Conservation (phyloP, 1,284 basidiomycete species). For the Cystobasidiaceae sp. region DNA sequence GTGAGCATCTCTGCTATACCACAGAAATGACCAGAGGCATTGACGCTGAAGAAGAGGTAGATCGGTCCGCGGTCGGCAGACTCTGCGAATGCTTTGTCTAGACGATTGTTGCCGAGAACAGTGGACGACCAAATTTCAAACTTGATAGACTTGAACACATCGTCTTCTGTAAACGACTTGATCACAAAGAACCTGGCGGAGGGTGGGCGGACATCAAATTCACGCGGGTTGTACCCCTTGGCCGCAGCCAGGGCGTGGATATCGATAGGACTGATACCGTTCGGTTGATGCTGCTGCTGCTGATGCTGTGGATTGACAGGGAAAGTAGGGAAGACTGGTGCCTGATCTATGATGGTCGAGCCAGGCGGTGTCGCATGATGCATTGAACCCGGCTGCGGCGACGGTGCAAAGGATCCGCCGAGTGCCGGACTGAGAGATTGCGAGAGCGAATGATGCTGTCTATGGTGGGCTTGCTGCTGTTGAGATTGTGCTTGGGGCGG, state of each 20-base stretch:
- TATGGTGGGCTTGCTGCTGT: background rate
- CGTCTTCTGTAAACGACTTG: constrained; percentile 95
- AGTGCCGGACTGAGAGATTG: background rate
- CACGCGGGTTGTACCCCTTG: constrained; percentile 84
- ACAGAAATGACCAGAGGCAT: constrained; percentile 88
- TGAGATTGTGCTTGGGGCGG: background rate
- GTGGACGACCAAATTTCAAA: constrained; percentile 92
- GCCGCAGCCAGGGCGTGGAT: constrained; percentile 75
- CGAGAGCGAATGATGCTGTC: background rate
- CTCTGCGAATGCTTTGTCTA: constrained; percentile 93
- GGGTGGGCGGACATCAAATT: constrained; percentile 51
- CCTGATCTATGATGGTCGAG: too few relatives aligned
- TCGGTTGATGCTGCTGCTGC: background rate
- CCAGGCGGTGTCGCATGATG: too few relatives aligned
- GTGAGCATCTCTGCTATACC: constrained; percentile 85
- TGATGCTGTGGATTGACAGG: background rate
- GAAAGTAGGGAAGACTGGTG: too few relatives aligned
- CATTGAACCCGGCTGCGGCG: too few relatives aligned
- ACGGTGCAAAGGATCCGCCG: background rate
- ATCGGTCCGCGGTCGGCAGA: constrained; percentile 79
- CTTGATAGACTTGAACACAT: constrained; percentile 88
- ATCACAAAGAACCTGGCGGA: constrained; percentile 91
- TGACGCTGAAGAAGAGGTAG: constrained; percentile 94
- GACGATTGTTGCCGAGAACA: constrained; percentile 87
- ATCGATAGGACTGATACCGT: constrained; percentile 52